Evolutionary conservation across 2,329 filamentous ascomycete species (phyloP).

Genomic region (Leptographium flavum): DNA sequence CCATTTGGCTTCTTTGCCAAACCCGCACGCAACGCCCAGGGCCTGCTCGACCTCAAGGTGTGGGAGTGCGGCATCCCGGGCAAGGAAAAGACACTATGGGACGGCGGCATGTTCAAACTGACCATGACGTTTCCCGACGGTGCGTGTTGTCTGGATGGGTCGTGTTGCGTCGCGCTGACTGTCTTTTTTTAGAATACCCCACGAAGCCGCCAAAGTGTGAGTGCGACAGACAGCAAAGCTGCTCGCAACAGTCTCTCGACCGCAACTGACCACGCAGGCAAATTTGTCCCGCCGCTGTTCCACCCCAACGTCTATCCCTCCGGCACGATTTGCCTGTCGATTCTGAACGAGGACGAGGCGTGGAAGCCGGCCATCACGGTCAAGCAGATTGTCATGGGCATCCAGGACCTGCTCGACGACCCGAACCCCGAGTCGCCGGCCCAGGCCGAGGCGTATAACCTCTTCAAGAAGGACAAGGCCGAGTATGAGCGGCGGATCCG

Average conservation of each 20-base stretch:
- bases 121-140: conserved; percentile 88
- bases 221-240: conserved; percentile 24
- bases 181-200: conserved; percentile 60
- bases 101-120: conserved; percentile 92
- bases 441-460: conserved; percentile 92
- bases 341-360: conserved; percentile 94
- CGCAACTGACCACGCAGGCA: conserved; percentile 42
- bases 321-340: conserved; percentile 91
- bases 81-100: conserved; percentile 95
- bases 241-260: too few species aligned
- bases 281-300: conserved; percentile 91
- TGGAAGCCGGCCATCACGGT: conserved; percentile 99
- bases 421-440: conserved; percentile 95
- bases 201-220: conserved; percentile 98
- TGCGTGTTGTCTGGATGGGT: conserved; percentile 27
- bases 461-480: conserved; percentile 77
- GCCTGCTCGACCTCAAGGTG: conserved; percentile 77
- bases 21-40: conserved; percentile 64
- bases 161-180: neutral
- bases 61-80: conserved; percentile 97
- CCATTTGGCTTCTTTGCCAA: conserved; percentile 96
- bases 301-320: conserved; percentile 98
- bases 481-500: conserved; percentile 85
- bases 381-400: conserved; percentile 91
- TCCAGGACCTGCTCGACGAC: conserved; percentile 90